Percentiles rank a stretch among this genome's conserved stretches.
These are phyloP conservation scores for Arabis hirsuta DNA, from an alignment of 345 rosid genomes.

Conservation along the genomic window DNA sequence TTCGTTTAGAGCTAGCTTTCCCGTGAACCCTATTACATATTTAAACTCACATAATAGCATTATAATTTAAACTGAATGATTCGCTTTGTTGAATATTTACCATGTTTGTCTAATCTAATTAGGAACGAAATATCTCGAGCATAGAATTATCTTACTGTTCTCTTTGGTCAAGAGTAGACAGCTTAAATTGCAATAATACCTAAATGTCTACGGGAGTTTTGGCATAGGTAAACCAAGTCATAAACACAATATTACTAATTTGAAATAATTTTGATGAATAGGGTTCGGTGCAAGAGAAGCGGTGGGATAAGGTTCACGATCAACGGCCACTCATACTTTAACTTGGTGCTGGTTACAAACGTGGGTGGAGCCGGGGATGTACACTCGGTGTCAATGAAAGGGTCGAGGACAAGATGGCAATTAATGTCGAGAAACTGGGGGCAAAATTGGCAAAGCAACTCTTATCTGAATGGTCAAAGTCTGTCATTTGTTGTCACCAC, in stretches of 20 bases:
- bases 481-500: conserved; percentile 72
- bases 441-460: conserved; percentile 85
- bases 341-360: conserved; percentile 67
- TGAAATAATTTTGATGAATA: conserved; percentile 4
- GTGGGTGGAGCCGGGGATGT: conserved; percentile 85
- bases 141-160: no score
- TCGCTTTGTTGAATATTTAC: no score
- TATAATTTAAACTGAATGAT: no score
- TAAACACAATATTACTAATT: no score
- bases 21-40: conserved; percentile 4
- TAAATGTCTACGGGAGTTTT: no score
- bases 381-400: conserved; percentile 63
- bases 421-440: conserved; percentile 88
- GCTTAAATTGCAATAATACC: no score
- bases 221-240: no score
- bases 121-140: no score
- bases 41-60: neutral
- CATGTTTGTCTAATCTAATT: no score
- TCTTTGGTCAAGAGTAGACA: no score
- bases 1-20: neutral
- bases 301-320: conserved; percentile 79
- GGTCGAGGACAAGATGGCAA: conserved; percentile 68
- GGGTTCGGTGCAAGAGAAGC: conserved; percentile 69
- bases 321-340: conserved; percentile 83
- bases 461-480: conserved; percentile 72